Conservation (phyloP, 1,284 basidiomycete species). For the Irpex sp. region DNA sequence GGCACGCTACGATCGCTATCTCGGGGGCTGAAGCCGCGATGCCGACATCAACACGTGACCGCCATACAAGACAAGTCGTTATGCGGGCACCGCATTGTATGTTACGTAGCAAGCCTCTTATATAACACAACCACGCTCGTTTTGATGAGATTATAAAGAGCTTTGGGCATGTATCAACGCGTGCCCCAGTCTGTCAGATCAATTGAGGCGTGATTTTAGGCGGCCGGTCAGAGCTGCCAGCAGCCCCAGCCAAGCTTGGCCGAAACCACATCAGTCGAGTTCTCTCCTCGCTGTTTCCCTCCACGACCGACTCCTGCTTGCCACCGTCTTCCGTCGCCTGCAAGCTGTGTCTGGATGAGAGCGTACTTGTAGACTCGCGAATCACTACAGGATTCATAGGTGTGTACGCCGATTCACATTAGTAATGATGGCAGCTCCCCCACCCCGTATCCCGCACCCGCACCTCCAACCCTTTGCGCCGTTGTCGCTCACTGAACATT, state of each 20-base stretch:
- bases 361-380: conserved; percentile 18
- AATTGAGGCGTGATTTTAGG: conserved; percentile 3
- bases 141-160: conserved; percentile 3
- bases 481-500: too few species aligned
- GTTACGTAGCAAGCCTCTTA: neutral
- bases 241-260: conserved; percentile 5
- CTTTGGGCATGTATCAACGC: neutral
- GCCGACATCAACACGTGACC: too few species aligned
- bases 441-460: too few species aligned
- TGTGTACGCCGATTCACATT: conserved; percentile 10
- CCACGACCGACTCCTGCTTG: conserved; percentile 6
- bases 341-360: conserved; percentile 23
- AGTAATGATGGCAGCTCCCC: neutral
- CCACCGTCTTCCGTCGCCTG: neutral
- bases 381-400: conserved; percentile 21
- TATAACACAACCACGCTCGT: neutral
- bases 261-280: conserved; percentile 15
- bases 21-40: too few species aligned
- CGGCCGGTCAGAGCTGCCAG: conserved; percentile 6
- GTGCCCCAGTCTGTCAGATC: neutral
- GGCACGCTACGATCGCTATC: too few species aligned
- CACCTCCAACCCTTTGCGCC: too few species aligned
- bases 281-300: neutral
- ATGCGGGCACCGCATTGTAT: neutral
- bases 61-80: too few species aligned